Evolutionary conservation across 345 rosid genomes (phyloP), one percentile per base, ranked within the genome.

Genomic region (Orychophragmus violaceus): DNA sequence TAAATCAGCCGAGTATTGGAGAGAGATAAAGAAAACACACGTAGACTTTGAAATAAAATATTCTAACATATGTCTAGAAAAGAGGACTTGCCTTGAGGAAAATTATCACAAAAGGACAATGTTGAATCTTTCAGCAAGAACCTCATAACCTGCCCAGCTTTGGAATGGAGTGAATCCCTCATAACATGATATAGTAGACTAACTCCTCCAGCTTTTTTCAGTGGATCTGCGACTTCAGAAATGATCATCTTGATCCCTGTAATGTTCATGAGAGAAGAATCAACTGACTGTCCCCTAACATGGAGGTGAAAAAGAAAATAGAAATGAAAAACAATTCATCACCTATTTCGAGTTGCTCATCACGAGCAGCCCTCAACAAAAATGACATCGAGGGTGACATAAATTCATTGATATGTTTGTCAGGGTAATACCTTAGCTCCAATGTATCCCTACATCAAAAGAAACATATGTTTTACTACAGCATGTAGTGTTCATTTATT

Each of bases 321-420:
- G 36, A 69, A 51, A 37, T 29, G 28, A 70, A 5, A 54, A 42
- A 36, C 54, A 59, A 41, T 41, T 37, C 9, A 74, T 60, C 76
- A 91, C 91, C 96, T 86, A 49, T 70, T 66, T 48, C 70, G 29
- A 81, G 85, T 63, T 85, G 86, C 52, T 76, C 76, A 37, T 55
- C 52, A 16, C 74, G 75, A 54, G 95, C 83, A 63, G 76, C 85
- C 80, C 98, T 86, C 76, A 92, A 80, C 83, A 89, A 80, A 80
- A 83, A 83, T 70, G 98, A 83, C 22, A 82, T 75, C 3, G 69
- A 36, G 1, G 32, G 82, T 61, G 95, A 91, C 85, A 85, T 81
- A 58, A 84, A 72, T 58, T 81, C 79, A 68, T 69, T 82, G 42
- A 92, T 68, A 60, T 78, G 72, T 18, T 66, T 85, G 52, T 77